Base-by-base conservation (phyloP, 2,329 filamentous ascomycete species). In the Bipolaris gigantea region DNA sequence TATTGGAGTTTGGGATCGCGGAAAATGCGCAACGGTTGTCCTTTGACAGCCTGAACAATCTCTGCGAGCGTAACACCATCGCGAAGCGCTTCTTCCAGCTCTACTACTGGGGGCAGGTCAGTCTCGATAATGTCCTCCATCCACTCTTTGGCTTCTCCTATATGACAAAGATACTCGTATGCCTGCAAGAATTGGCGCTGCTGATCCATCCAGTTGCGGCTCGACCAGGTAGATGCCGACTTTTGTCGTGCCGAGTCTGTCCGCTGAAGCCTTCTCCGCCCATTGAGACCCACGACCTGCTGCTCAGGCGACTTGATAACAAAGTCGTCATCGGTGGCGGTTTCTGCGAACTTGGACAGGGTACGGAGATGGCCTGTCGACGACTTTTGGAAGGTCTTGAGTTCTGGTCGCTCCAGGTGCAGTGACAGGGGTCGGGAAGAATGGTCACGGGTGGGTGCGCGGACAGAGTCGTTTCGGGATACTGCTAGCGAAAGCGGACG, bases 141-240 rank as follows among this genome's bases (percentile, higher is more conserved):
- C 94, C 94, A 99, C 75, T 97, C 93, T 73, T 97, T 97, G 19
- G 94, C 94, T 79, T 99, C 94, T 73, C 94, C 94, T 62, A 99
- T 97, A 71, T 99, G 94, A 72, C 94, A 99, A 34, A 99, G 87
- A 72, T 99, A 99, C 74, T 99, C 94, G 71, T 99, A 99, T 6
- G 94, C 94, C 74, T 96, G 90, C 48, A 99, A 78, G 68, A 97
- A 97, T 73, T 97, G 93, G 23, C 94, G 85, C 72, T 99, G 93
- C 72, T 96, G 94, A 74, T 99, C 94, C 93, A 99, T 99, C 94
- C 94, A 99, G 72, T 93, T 96, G 45, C 89, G 85, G 18, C 87
- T 87, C 59, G 90, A 85, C 88, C 92, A 94, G 44, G 81, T 77
- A 39, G 80, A 76, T 19, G 79, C 75, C 16, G 77, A 77, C 62